Conservation (phyloP, 192 early-diverging fungal genomes). For the Linderina pennispora region DNA sequence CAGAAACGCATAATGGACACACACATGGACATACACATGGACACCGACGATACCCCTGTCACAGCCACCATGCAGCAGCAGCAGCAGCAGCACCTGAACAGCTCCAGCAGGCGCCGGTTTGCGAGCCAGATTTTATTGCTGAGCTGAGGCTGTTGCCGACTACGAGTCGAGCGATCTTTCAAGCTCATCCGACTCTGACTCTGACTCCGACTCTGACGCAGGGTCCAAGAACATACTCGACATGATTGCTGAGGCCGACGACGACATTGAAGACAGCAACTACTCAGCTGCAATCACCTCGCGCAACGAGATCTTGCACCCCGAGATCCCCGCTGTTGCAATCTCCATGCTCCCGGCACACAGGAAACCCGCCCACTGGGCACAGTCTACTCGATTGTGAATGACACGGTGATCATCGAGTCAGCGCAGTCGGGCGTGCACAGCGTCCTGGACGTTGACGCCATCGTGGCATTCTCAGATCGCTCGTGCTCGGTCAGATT, state of each 20-base stretch:
- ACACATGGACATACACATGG: background rate
- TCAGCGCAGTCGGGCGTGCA: slow-evolving; percentile 28
- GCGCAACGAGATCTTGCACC: slow-evolving; percentile 55
- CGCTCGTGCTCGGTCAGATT: slow-evolving; percentile 56
- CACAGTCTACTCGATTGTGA: slow-evolving; percentile 61
- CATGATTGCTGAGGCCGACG: slow-evolving; percentile 20
- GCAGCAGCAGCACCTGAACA: no score
- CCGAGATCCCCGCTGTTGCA: slow-evolving; percentile 38
- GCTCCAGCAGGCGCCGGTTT: background rate
- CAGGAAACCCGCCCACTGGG: no score
- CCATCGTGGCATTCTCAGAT: slow-evolving; percentile 59
- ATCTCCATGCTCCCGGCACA: slow-evolving; percentile 50
- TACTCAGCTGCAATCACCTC: no score
- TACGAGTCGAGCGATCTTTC: slow-evolving; percentile 2
- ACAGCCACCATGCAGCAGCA: background rate
- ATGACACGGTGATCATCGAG: slow-evolving; percentile 67
- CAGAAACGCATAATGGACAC: background rate
- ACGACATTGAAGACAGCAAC: slow-evolving; percentile 9
- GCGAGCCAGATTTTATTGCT: background rate
- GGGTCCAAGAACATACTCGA: background rate
- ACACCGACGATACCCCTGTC: slow-evolving; percentile 1
- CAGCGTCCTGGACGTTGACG: slow-evolving; percentile 68
- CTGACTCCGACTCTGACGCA: slow-evolving; percentile 5
- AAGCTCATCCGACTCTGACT: slow-evolving; percentile 6
- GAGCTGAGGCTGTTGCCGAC: background rate